Base-by-base conservation (phyloP, 2,329 filamentous ascomycete species). In the Alternaria gansuensis region DNA sequence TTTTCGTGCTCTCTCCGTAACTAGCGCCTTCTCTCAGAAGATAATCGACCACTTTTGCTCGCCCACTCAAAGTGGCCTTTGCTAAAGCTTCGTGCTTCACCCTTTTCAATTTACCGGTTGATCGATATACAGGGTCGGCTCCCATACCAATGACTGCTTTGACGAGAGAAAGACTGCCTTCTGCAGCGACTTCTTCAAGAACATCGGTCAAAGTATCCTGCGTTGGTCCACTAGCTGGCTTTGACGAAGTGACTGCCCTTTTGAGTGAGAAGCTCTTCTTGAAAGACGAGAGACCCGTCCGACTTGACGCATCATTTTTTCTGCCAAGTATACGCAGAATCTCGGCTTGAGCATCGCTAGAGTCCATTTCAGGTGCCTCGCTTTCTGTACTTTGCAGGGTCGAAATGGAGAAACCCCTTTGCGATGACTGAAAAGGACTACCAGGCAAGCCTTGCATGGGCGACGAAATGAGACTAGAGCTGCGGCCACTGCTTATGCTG, bases 11-110 rank as follows among this genome's bases (percentile, higher is more conserved):
- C 5, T 68, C 62, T 5, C 64, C 60, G 39, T 66, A 66, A 4
- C 39, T 62, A 11, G 65, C 62, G 7, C 64, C 64, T 21, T 63
- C 65, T 4, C 50, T 57, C 29, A 68, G 52, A 7, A 68, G 39
- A 21, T 43, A 65, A 37, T 68, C 64, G 1, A 62, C 62, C 7
- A 68, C 57, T 21, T 50, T 58, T 11, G 62, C 55, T 29, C 62
- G 59, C 21, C 65, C 65, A 31, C 46, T 50, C 7, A 59, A 43
- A 21, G 63, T 65, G 11, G 65, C 65, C 29, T 66, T 65, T 24
- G 62, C 50, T 5, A 68, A 17, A 5, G 65, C 65, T 45, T 66
- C 64, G n/a, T 68, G 60, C 33, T 65, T 65, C 7, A 43, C 45
- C 26, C 59, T 66, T 44, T 66, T 68, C 23, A 59, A 33, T 29